These are phyloP conservation scores for Bathelium albidoporum DNA, from an alignment of 495 filamentous ascomycete genomes.

Conservation along the genomic window DNA sequence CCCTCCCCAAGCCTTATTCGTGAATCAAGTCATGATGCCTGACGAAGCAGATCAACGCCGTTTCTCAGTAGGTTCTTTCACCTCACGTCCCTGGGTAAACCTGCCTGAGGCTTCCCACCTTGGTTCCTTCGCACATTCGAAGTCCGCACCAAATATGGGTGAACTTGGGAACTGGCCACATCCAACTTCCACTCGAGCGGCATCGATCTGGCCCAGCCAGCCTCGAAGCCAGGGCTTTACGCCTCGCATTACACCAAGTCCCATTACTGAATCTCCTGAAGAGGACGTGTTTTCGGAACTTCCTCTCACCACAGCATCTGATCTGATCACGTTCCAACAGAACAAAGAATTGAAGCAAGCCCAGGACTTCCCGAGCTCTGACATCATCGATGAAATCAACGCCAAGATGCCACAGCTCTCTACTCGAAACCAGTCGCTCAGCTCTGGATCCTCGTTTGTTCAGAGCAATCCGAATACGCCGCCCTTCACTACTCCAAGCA, in stretches of 20 bases:
- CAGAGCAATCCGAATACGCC: not conserved
- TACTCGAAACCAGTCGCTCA: not conserved
- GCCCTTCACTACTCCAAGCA: not conserved
- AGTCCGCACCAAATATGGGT: not conserved
- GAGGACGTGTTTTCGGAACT: not conserved
- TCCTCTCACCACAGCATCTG: not conserved
- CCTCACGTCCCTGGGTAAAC: not conserved
- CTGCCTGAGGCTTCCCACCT: not conserved
- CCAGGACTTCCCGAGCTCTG: not conserved
- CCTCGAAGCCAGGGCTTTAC: not conserved
- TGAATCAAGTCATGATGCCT: not conserved
- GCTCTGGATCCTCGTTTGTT: not conserved
- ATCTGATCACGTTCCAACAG: not conserved
- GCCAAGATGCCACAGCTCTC: not conserved
- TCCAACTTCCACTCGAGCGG: not conserved
- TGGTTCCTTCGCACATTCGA: not conserved
- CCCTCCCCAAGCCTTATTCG: not conserved
- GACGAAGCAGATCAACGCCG: not conserved
- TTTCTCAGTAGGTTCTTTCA: not conserved
- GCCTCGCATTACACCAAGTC: not conserved
- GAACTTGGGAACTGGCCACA: not conserved
- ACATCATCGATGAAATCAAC: constrained; percentile 1
- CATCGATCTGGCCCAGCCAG: not conserved
- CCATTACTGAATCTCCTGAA: not conserved
- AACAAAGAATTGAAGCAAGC: not conserved